Percentiles rank a stretch among this genome's conserved stretches.
Evolutionary conservation across 768 basidiomycete genomes (phyloP).

Genomic region (Leccinum disarticulatum): DNA sequence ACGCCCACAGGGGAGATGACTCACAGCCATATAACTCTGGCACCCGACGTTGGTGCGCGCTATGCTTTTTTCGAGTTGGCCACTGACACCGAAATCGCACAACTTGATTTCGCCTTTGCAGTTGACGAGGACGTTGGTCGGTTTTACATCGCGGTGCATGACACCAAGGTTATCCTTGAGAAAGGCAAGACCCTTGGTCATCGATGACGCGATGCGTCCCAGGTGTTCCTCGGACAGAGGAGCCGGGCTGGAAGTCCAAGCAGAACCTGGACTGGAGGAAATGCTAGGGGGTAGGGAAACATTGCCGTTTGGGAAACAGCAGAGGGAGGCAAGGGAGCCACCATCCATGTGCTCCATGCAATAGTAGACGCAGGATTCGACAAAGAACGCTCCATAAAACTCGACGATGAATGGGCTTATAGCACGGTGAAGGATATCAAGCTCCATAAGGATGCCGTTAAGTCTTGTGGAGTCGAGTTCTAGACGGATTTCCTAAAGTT

Average conservation of each 20-base stretch:
- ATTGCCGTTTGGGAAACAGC: conserved; percentile 46
- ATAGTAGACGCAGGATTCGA: conserved; percentile 99
- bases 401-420: conserved; percentile 91
- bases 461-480: conserved; percentile 93
- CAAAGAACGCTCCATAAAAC: conserved; percentile 99
- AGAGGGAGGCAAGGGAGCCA: conserved; percentile 82
- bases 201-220: conserved; percentile 69
- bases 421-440: conserved; percentile 95
- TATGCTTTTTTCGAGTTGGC: conserved; percentile 92
- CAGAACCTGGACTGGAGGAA: conserved; percentile 32
- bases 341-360: conserved; percentile 99
- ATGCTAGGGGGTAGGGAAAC: conserved; percentile 35
- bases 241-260: conserved; percentile 35
- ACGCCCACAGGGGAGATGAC: conserved; percentile 29
- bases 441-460: conserved; percentile 97
- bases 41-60: conserved; percentile 99
- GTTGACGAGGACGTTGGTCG: conserved; percentile 92
- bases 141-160: conserved; percentile 86
- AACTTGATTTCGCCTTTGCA: conserved; percentile 87
- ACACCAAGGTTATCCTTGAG: conserved; percentile 93
- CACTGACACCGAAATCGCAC: conserved; percentile 98
- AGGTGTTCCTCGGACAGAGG: conserved; percentile 75
- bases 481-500: conserved; percentile 89
- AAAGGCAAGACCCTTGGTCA: conserved; percentile 91
- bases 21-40: conserved; percentile 97